phyloP scores from a whole-genome alignment of 2,329 filamentous ascomycete species.

The Dactylellina drechsleri region DNA sequence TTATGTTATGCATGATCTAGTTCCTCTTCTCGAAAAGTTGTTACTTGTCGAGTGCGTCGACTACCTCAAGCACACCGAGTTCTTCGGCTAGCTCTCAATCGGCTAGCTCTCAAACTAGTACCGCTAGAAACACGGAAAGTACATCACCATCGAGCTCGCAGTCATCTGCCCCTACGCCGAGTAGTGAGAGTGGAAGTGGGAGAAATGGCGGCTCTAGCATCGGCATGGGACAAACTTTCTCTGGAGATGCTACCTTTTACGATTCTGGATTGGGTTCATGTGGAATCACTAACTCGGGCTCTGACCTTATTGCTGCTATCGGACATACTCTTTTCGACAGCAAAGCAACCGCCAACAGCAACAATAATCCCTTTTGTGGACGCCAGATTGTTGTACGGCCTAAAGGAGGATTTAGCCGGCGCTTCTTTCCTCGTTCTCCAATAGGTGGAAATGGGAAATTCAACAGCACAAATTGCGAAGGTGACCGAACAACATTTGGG shows the following conservation, averaged over 20 bases:
- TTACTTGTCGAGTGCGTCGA: constrained; percentile 33
- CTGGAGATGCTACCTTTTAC: constrained; percentile 58
- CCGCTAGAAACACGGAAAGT: constrained; percentile 3
- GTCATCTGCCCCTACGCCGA: constrained; percentile 32
- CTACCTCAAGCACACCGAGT: not conserved
- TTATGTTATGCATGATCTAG: not conserved
- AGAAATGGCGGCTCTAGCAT: constrained; percentile 19
- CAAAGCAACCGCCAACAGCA: constrained; percentile 56
- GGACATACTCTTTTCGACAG: constrained; percentile 57
- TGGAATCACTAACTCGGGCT: constrained; percentile 57
- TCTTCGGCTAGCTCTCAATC: not conserved
- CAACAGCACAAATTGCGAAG: not conserved
- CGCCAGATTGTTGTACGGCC: constrained; percentile 56
- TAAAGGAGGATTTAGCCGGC: constrained; percentile 40
- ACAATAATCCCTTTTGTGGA: constrained; percentile 58
- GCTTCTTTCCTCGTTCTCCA: constrained; percentile 3
- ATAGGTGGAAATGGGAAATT: not conserved
- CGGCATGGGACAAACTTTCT: constrained; percentile 50
- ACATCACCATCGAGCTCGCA: constrained; percentile 5
- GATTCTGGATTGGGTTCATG: constrained; percentile 57
- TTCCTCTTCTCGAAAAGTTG: constrained; percentile 37
- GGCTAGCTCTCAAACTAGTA: constrained; percentile 15
- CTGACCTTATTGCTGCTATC: constrained; percentile 57
- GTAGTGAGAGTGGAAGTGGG: constrained; percentile 11
- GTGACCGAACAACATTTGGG: constrained; percentile 13